Conservation (phyloP, 139 green algal species). For the Tetradesmus lagerheimii region DNA sequence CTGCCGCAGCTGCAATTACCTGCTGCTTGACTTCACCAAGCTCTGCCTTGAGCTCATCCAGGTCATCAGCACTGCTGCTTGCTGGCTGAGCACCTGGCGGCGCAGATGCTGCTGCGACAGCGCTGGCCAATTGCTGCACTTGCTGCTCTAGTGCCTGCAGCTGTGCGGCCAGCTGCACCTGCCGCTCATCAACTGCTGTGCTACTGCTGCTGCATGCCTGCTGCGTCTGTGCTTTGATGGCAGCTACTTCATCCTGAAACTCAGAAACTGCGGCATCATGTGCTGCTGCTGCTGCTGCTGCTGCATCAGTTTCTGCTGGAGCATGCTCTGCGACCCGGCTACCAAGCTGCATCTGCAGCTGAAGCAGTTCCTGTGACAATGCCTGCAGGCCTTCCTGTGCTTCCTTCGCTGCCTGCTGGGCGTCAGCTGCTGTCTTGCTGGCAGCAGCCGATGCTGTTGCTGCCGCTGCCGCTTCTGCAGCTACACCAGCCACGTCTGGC, state of each 20-base stretch:
- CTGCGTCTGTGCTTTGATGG: not conserved
- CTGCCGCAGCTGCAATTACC: not conserved
- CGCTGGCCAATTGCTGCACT: not conserved
- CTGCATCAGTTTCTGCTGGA: not conserved
- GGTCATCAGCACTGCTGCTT: not conserved
- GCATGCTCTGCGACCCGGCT: not conserved
- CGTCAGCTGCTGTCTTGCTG: not conserved
- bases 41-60: not conserved
- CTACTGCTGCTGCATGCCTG: not conserved
- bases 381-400: not conserved
- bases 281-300: not conserved
- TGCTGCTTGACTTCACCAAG: not conserved
- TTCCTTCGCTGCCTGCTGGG: not conserved
- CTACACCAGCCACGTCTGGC: not conserved
- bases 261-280: not conserved
- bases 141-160: not conserved
- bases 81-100: not conserved
- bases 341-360: slow-evolving; percentile 12
- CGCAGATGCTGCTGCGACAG: not conserved
- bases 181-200: not conserved
- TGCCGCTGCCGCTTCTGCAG: not conserved
- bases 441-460: slow-evolving; percentile 16
- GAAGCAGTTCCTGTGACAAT: not conserved
- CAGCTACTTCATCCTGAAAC: not conserved
- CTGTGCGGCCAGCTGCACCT: not conserved